Conservation (phyloP, 495 filamentous ascomycete species). For the Thermothielavioides terrestris region DNA sequence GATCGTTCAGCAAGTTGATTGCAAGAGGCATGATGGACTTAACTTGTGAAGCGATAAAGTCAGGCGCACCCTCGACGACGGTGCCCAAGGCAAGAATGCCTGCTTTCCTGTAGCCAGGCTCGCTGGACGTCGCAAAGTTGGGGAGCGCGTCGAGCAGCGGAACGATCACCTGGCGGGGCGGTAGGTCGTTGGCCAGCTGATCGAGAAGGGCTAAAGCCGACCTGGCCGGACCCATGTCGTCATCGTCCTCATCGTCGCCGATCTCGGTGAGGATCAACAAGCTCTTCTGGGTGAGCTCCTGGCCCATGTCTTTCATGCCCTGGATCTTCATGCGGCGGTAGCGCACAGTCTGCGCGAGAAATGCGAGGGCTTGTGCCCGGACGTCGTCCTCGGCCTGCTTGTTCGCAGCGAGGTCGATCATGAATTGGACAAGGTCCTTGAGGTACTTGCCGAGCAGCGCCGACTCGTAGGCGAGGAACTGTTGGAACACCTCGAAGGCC, state of each 20-base stretch:
- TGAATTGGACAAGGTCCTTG: constrained; percentile 84
- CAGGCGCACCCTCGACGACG: constrained; percentile 92
- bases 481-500: constrained; percentile 96
- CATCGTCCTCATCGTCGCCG: constrained; percentile 77
- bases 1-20: constrained; percentile 74
- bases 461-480: constrained; percentile 79
- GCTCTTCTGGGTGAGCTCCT: constrained; percentile 75
- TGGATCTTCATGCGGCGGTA: constrained; percentile 96
- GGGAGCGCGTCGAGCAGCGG: constrained; percentile 79
- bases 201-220: constrained; percentile 85
- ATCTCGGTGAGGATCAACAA: constrained; percentile 85
- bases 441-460: constrained; percentile 78
- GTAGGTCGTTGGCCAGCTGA: constrained; percentile 74
- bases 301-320: constrained; percentile 62
- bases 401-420: constrained; percentile 77
- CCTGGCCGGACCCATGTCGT: constrained; percentile 79
- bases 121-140: constrained; percentile 60
- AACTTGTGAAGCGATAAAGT: constrained; percentile 88
- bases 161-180: constrained; percentile 90
- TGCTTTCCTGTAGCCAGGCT: constrained; percentile 75
- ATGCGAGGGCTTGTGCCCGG: constrained; percentile 80
- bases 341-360: constrained; percentile 83
- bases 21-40: constrained; percentile 77
- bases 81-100: constrained; percentile 88
- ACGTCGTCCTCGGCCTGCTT: constrained; percentile 71